Percentiles rank a stretch among this genome's conserved stretches.
phyloP scores from a whole-genome alignment of 805 yeast genomes.

The Spathaspora gorwiae region DNA sequence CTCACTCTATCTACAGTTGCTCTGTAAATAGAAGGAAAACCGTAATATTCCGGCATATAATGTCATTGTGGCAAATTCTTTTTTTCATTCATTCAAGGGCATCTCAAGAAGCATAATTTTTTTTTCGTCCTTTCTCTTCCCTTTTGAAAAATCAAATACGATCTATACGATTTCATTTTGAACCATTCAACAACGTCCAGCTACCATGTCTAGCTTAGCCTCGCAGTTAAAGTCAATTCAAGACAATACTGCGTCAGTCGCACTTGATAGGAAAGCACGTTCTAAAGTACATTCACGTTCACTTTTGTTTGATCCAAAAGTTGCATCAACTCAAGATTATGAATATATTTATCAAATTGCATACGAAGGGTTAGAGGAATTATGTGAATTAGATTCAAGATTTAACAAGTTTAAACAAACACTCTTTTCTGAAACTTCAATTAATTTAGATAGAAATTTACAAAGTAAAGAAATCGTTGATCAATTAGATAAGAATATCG shows the following conservation, averaged over 20 bases:
- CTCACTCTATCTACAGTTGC: too few species aligned
- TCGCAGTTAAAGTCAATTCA: conserved; percentile 75
- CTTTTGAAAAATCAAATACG: too few species aligned
- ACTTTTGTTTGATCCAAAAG: conserved; percentile 75
- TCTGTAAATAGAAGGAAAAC: too few species aligned
- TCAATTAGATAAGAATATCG: conserved; percentile 70
- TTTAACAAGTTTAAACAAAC: conserved; percentile 67
- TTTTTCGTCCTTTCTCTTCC: too few species aligned
- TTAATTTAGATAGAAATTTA: conserved; percentile 74
- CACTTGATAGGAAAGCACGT: conserved; percentile 80
- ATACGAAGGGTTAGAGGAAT: conserved; percentile 69
- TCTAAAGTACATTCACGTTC: conserved; percentile 87
- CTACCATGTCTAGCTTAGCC: conserved; percentile 56
- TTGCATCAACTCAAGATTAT: conserved; percentile 92
- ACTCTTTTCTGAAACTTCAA: conserved; percentile 78
- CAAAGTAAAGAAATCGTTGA: conserved; percentile 73
- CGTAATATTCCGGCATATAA: too few species aligned
- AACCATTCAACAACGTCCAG: too few species aligned
- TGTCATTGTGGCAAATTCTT: too few species aligned
- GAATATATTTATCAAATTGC: conserved; percentile 73
- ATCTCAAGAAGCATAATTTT: too few species aligned
- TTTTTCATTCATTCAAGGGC: too few species aligned
- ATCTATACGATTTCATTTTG: too few species aligned
- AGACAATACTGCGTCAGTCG: conserved; percentile 61
- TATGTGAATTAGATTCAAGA: conserved; percentile 67